Conservation (phyloP, 2,329 filamentous ascomycete genomes). For the Epichloe sylvatica region DNA sequence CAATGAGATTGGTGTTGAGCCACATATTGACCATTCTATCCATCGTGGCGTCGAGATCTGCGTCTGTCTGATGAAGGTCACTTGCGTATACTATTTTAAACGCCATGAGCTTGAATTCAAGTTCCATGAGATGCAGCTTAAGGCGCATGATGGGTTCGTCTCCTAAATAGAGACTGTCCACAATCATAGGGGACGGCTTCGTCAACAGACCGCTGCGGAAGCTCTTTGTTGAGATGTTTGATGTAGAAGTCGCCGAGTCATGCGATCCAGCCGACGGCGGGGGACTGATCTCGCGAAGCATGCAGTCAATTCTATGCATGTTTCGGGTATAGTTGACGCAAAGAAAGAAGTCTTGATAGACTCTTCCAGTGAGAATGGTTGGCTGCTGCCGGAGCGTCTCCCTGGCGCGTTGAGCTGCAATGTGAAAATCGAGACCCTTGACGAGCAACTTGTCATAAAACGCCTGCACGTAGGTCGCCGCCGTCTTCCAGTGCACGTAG, state of each 20-base stretch:
- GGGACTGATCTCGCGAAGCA: constrained; percentile 10
- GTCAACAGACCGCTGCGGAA: constrained; percentile 9
- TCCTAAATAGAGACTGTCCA: constrained; percentile 9
- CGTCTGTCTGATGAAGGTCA: constrained; percentile 10
- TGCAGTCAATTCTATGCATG: constrained; percentile 7
- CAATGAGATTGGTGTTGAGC: constrained; percentile 16
- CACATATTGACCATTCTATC: constrained; percentile 16
- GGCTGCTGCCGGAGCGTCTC: constrained; percentile 13
- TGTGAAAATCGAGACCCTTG: constrained; percentile 14
- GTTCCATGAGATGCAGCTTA: constrained; percentile 15
- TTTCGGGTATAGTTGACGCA: constrained; percentile 18
- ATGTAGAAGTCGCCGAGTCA: constrained; percentile 11
- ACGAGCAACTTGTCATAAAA: constrained; percentile 16
- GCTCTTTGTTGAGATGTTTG: constrained; percentile 11
- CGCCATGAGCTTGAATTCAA: constrained; percentile 17
- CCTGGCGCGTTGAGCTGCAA: constrained; percentile 15
- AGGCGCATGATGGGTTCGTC: constrained; percentile 15
- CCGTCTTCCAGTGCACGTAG: constrained; percentile 17
- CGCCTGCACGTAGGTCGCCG: constrained; percentile 14
- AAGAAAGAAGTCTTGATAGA: constrained; percentile 16
- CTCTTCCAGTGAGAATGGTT: constrained; percentile 9
- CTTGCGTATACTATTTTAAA: constrained; percentile 17
- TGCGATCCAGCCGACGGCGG: constrained; percentile 11
- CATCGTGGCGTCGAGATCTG: constrained; percentile 11
- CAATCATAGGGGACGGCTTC: constrained; percentile 11